These are phyloP conservation scores for Butyriboletus loyo DNA, from an alignment of 768 basidiomycete genomes.

Conservation along the genomic window DNA sequence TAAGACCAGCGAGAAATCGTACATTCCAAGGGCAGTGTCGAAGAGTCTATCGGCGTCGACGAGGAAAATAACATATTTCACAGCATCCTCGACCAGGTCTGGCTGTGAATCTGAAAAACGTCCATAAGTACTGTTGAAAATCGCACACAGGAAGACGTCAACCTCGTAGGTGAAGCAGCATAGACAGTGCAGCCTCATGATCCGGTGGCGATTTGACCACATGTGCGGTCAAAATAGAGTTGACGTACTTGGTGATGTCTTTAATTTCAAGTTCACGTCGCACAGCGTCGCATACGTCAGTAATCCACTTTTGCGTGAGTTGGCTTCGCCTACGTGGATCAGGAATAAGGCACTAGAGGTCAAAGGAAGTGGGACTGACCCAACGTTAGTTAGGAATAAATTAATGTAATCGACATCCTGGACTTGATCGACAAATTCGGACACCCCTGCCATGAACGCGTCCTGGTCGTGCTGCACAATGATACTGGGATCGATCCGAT, in stretches of 20 bases:
- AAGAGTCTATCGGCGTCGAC: conserved; percentile 90
- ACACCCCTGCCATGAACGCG: conserved; percentile 59
- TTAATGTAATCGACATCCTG: conserved; percentile 90
- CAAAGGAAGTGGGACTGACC: conserved; percentile 45
- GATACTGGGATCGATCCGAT: conserved; percentile 87
- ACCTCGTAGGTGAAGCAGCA: conserved; percentile 81
- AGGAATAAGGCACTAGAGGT: neutral
- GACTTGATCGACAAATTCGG: conserved; percentile 78
- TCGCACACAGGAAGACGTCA: conserved; percentile 4
- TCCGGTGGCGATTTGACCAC: conserved; percentile 91
- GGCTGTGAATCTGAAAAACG: conserved; percentile 43
- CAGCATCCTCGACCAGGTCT: conserved; percentile 87
- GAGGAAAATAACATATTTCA: conserved; percentile 98
- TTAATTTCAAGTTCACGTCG: conserved; percentile 66
- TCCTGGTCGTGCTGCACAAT: conserved; percentile 80
- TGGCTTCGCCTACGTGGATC: conserved; percentile 51
- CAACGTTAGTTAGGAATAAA: conserved; percentile 82
- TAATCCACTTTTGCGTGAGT: conserved; percentile 55
- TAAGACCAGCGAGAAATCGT: conserved; percentile 93
- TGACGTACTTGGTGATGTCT: conserved; percentile 79
- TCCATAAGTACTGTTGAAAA: neutral
- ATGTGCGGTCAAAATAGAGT: conserved; percentile 88
- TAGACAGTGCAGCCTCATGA: conserved; percentile 76
- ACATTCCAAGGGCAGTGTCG: conserved; percentile 96
- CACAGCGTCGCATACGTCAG: conserved; percentile 73